Base-by-base conservation (phyloP, 2,329 filamentous ascomycete species). In the Talaromyces islandicus region DNA sequence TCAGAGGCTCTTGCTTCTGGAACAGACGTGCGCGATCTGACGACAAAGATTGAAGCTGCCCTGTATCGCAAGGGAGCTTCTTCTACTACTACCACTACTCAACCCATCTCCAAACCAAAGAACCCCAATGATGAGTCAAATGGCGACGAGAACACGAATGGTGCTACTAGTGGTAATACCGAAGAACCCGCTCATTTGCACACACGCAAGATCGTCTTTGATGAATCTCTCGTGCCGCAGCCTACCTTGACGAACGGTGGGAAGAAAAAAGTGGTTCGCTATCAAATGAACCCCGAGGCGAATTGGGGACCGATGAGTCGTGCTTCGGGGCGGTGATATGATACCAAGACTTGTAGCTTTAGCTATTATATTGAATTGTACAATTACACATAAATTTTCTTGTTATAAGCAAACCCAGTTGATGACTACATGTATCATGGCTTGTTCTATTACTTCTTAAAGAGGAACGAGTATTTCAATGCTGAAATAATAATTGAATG, bases 271-370 rank as follows among this genome's bases (percentile, higher is more conserved):
- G 81, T 95, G 52, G 86, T 95, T 58, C 82, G 93, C 64, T 99
- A 97, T 74, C 94, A 96, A 78, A 78, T 88, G 62, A 97, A 97
- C 71, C 94, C 94, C 52, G 81, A 88, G 62, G 88, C 91, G 69
- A 94, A 97, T 73, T 99, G 94, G 94, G 94, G 94, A 0, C 94
- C 94, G 1, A 86, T 96, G 85, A 78, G 71, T 61, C 74, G 76
- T 41, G 78, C 78, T 7, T 64, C 67, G 14, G 57, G 60, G 14
- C 43, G 35, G 38, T 59, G 48, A 52, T 51, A 24, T 14, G 50
- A 19, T 41, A 17, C 17, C 25, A 17, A 29, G 3, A 27, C 17
- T 19, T 46, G 7, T 52, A n/a, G 11, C 24, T n/a, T n/a, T 52
- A 52, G 24, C 14, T 55, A 12, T 25, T 25, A n/a, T 29, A 19